Evolutionary conservation across 495 filamentous ascomycete species (phyloP), one percentile per base, ranked within the genome.

Genomic region (Jackrogersella multiformis): DNA sequence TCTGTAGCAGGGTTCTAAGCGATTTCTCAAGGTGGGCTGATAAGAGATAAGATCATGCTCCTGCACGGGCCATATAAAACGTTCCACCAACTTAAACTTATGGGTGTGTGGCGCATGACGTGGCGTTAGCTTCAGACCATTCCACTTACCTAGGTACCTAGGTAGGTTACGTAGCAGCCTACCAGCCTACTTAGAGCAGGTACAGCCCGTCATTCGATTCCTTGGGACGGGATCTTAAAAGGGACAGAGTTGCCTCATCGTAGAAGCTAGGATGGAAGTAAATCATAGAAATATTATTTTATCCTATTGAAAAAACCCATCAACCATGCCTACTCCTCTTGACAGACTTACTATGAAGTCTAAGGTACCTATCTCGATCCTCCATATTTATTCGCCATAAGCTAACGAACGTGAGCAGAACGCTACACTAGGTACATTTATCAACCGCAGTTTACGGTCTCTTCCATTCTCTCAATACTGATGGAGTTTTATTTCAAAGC

Each of bases 331-430:
- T 48, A 95, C 92, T 60, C 87, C 86, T 44, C 79, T 95, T 8
- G 92, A 95, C 76, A 87, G 85, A 18, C 45, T 49, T 75, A 89
- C 88, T n/a, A 76, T 95, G 77, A 88, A 85, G 61, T 94, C 92
- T 38, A 90, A 88, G 81, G 91, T 93, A 82, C 20, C 1, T 12
- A 41, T 34, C 64, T 56, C 70, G 70, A 70, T 56, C 30, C 56
- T 53, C 51, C 38, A 41, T 28, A 71, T 62, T 56, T 57, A 13
- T n/a, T 23, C 9, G 0, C 15, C 15, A 13, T 28, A 52, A 16
- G 9, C 20, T 46, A 56, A 13, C 20, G 28, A 46, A 69, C 18
- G 24, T 39, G 34, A 56, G 10, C 26, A 75, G 73, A 70, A 69
- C 34, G 70, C 70, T 21, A 67, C 72, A 24, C 34, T 75, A 75